Conservation (phyloP, 2,329 filamentous ascomycete species). For the Paraphoma chrysanthemicola region DNA sequence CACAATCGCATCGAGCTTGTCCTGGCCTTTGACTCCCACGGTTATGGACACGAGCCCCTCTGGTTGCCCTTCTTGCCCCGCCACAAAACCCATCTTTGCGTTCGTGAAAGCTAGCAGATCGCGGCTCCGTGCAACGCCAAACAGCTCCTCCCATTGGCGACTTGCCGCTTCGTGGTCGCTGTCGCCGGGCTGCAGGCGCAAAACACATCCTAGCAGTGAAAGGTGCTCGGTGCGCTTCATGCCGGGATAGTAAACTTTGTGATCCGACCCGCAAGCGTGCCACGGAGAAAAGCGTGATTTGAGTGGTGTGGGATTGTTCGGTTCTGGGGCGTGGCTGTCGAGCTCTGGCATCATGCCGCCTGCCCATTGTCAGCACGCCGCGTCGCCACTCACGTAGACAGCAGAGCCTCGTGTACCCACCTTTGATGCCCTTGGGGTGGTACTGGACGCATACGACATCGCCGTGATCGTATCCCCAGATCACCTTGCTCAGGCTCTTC, state of each 20-base stretch:
- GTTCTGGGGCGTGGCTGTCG: slow-evolving; percentile 46
- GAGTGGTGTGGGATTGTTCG: slow-evolving; percentile 48
- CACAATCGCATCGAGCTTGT: slow-evolving; percentile 40
- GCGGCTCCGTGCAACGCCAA: slow-evolving; percentile 50
- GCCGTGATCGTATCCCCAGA: slow-evolving; percentile 44
- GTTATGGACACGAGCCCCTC: slow-evolving; percentile 51
- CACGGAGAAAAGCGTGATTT: slow-evolving; percentile 51
- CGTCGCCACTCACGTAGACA: no score
- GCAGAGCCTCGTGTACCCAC: slow-evolving; percentile 9
- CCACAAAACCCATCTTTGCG: slow-evolving; percentile 46
- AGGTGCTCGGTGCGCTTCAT: slow-evolving; percentile 50
- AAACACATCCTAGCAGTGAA: slow-evolving; percentile 42
- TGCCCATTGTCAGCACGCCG: slow-evolving; percentile 12
- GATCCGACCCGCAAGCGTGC: slow-evolving; percentile 52
- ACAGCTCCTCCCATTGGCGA: slow-evolving; percentile 51
- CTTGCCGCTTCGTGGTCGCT: slow-evolving; percentile 45
- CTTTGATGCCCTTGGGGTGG: slow-evolving; percentile 53
- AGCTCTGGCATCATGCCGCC: slow-evolving; percentile 55
- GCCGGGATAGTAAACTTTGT: slow-evolving; percentile 40
- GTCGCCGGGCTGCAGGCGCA: slow-evolving; percentile 49
- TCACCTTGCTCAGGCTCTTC: slow-evolving; percentile 45
- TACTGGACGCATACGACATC: slow-evolving; percentile 52
- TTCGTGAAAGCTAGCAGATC: slow-evolving; percentile 49
- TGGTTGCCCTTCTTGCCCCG: slow-evolving; percentile 36
- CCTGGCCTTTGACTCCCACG: slow-evolving; percentile 47